Evolutionary conservation across 805 yeast species (phyloP).

Genomic region (Pachysolen tannophilus): DNA sequence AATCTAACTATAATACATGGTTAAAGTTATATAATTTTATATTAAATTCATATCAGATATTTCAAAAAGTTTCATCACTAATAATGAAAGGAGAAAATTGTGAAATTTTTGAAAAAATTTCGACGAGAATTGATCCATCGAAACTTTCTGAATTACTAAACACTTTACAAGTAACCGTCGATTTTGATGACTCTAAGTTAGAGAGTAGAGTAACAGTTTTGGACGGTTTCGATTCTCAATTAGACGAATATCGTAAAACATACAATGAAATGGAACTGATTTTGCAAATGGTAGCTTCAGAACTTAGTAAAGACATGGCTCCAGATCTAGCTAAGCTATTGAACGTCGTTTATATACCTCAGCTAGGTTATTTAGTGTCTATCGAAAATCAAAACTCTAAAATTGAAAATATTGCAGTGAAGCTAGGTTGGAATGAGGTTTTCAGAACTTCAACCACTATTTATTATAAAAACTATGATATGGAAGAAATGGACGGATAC

Average conservation of each 20-base stretch:
- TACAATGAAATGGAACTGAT: conserved; percentile 25
- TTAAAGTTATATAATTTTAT: conserved; percentile 18
- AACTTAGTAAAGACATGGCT: conserved; percentile 7
- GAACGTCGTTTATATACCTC: conserved; percentile 36
- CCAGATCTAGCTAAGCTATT: conserved; percentile 12
- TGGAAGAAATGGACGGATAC: conserved; percentile 24
- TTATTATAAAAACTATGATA: conserved; percentile 27
- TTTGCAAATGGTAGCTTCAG: conserved; percentile 17
- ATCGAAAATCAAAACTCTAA: conserved; percentile 10
- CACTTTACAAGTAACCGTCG: conserved; percentile 22
- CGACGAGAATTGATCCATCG: too few species aligned
- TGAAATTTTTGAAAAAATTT: conserved; percentile 13
- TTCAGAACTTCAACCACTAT: conserved; percentile 28
- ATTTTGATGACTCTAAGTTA: conserved; percentile 26
- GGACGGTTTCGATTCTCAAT: conserved; percentile 20
- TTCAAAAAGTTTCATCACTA: conserved; percentile 5
- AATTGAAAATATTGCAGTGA: neutral
- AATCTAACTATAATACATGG: conserved; percentile 22
- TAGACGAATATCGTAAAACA: conserved; percentile 19
- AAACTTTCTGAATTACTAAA: conserved; percentile 10
- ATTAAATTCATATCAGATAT: conserved; percentile 12
- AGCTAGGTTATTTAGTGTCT: conserved; percentile 32
- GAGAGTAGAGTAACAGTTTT: conserved; percentile 19
- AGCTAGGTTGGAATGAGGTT: conserved; percentile 24
- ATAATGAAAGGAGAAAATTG: too few species aligned